phyloP scores from a whole-genome alignment of 2,329 filamentous ascomycete species.

The Xylaria sp. region DNA sequence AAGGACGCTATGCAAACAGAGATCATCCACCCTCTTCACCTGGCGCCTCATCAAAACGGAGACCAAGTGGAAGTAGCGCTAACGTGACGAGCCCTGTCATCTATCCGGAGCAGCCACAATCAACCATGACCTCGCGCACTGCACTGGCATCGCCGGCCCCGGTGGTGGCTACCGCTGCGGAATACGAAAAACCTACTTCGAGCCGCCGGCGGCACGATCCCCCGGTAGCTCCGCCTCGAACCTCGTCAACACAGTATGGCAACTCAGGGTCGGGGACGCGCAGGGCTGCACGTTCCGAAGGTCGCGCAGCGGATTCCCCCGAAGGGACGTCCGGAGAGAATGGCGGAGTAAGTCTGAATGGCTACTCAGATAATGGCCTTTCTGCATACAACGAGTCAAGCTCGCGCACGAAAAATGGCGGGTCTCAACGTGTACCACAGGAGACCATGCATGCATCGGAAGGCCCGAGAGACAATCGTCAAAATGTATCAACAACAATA shows the following conservation, averaged over 20 bases:
- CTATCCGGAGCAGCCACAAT: conserved; percentile 49
- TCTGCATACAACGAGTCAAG: conserved; percentile 51
- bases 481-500: conserved; percentile 51
- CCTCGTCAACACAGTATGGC: conserved; percentile 75
- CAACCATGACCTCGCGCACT: conserved; percentile 60
- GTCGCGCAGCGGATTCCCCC: conserved; percentile 57
- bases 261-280: conserved; percentile 50
- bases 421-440: conserved; percentile 50
- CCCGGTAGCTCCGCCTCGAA: conserved; percentile 80
- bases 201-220: conserved; percentile 70
- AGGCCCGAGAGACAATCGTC: conserved; percentile 55
- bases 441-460: conserved; percentile 55
- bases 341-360: conserved; percentile 50
- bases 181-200: conserved; percentile 57
- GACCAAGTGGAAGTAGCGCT: conserved; percentile 62
- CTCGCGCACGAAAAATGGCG: conserved; percentile 53
- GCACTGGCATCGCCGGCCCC: conserved; percentile 56
- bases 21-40: conserved; percentile 59
- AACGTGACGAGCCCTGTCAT: conserved; percentile 48
- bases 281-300: conserved; percentile 57
- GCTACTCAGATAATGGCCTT: conserved; percentile 40
- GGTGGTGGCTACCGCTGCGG: conserved; percentile 53
- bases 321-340: conserved; percentile 54
- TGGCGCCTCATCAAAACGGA: conserved; percentile 63
- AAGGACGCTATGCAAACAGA: conserved; percentile 66